A percentile compares a stretch with the other conserved stretches of the same genome.
Conservation (phyloP, 805 yeast species). For the Saccharomyces kudriavzevii region DNA sequence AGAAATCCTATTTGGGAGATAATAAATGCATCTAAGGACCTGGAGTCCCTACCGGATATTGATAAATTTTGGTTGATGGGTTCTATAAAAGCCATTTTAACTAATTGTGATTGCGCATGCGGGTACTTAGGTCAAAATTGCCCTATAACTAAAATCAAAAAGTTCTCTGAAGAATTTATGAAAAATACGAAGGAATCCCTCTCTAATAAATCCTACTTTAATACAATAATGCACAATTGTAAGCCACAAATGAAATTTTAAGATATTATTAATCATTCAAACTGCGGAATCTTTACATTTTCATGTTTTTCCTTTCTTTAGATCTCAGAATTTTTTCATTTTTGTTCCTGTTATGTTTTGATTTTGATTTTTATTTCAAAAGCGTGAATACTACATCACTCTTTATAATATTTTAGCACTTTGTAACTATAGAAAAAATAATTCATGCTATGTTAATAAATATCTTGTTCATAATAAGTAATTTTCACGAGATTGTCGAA, state of each 20-base stretch:
- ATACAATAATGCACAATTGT: not conserved
- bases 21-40: slow-evolving; percentile 36
- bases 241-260: not conserved
- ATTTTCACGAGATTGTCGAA: not conserved
- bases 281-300: not conserved
- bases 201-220: not conserved
- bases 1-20: slow-evolving; percentile 63
- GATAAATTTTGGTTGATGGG: slow-evolving; percentile 50
- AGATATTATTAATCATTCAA: not conserved
- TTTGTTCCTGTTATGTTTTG: not conserved
- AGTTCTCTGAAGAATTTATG: slow-evolving; percentile 46
- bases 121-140: slow-evolving; percentile 44
- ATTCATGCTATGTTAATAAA: not conserved
- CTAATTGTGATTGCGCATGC: slow-evolving; percentile 52
- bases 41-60: slow-evolving; percentile 47
- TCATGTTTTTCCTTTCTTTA: not conserved
- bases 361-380: not conserved
- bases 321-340: not conserved
- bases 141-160: slow-evolving; percentile 52
- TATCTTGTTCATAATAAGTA: not conserved
- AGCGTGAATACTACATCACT: not conserved
- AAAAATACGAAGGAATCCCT: not conserved
- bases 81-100: slow-evolving; percentile 53
- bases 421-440: not conserved
- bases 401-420: not conserved